Conservation (phyloP, 345 rosid genomes). For the Eucalyptus grandis region DNA sequence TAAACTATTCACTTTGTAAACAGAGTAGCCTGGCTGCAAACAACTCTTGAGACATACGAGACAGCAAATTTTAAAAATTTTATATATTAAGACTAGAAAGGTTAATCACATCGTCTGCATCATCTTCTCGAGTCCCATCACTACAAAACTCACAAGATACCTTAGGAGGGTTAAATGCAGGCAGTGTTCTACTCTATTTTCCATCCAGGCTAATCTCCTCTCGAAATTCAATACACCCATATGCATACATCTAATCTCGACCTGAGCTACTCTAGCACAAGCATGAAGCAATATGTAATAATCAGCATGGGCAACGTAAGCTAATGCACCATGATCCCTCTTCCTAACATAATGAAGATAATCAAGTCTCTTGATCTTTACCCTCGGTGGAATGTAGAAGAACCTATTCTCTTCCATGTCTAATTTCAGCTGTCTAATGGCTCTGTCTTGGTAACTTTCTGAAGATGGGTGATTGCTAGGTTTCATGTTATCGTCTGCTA, state of each 20-base stretch:
- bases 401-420: constrained; percentile 71
- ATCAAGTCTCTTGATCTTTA: constrained; percentile 35
- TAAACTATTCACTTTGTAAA: not conserved
- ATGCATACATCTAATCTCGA: constrained; percentile 60
- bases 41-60: not conserved
- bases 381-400: constrained; percentile 62
- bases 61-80: not conserved
- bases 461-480: not conserved
- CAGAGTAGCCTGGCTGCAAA: not conserved
- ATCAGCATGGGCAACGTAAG: constrained; percentile 67
- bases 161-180: constrained; percentile 26
- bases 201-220: constrained; percentile 75
- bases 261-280: constrained; percentile 49
- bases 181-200: constrained; percentile 42
- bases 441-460: constrained; percentile 5
- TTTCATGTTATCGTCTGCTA: not conserved
- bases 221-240: constrained; percentile 56
- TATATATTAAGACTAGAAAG: constrained; percentile 9
- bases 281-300: constrained; percentile 64
- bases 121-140: not conserved
- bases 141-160: constrained; percentile 34
- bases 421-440: constrained; percentile 29
- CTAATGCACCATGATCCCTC: constrained; percentile 34
- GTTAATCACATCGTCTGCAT: constrained; percentile 1
- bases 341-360: constrained; percentile 62